Percentiles rank a stretch among this genome's conserved stretches.
These are phyloP conservation scores for Cicer arietinum DNA, from an alignment of 306 rosid species.

Conservation along the genomic window DNA sequence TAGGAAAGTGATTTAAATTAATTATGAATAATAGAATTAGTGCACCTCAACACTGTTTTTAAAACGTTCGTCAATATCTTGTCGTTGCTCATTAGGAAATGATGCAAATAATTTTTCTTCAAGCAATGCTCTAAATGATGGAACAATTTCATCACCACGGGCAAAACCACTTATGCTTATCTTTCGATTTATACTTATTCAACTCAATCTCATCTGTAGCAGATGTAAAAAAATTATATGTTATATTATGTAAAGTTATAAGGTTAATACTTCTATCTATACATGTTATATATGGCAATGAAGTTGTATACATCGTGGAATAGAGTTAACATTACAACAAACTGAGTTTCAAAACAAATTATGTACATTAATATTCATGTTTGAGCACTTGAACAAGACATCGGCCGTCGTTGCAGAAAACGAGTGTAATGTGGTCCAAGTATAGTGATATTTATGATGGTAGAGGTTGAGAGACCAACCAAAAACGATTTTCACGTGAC, in stretches of 20 bases:
- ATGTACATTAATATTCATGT: constrained; percentile 82
- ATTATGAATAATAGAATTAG: background rate
- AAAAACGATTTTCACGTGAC: constrained; percentile 52
- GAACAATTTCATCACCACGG: constrained; percentile 89
- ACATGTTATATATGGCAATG: too few relatives aligned
- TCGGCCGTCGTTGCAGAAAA: constrained; percentile 56
- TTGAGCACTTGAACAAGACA: constrained; percentile 47
- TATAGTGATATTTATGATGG: constrained; percentile 66
- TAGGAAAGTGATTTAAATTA: too few relatives aligned
- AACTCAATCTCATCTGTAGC: constrained; percentile 47
- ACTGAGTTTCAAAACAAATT: constrained; percentile 53
- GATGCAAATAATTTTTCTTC: constrained; percentile 54
- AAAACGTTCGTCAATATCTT: constrained; percentile 69
- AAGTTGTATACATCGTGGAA: constrained; percentile 53
- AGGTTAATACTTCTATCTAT: background rate
- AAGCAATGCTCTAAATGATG: constrained; percentile 61
- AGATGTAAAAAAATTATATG: constrained; percentile 22
- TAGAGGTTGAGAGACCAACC: constrained; percentile 64
- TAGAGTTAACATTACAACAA: constrained; percentile 37
- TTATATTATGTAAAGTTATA: constrained; percentile 1
- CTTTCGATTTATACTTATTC: constrained; percentile 33
- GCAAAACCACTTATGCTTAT: constrained; percentile 62
- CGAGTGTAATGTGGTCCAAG: constrained; percentile 63
- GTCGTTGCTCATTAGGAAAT: constrained; percentile 49
- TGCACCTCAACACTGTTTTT: constrained; percentile 66